These are phyloP conservation scores for Aspergillus sp. DNA, from an alignment of 2,329 filamentous ascomycete species.

Conservation along the genomic window DNA sequence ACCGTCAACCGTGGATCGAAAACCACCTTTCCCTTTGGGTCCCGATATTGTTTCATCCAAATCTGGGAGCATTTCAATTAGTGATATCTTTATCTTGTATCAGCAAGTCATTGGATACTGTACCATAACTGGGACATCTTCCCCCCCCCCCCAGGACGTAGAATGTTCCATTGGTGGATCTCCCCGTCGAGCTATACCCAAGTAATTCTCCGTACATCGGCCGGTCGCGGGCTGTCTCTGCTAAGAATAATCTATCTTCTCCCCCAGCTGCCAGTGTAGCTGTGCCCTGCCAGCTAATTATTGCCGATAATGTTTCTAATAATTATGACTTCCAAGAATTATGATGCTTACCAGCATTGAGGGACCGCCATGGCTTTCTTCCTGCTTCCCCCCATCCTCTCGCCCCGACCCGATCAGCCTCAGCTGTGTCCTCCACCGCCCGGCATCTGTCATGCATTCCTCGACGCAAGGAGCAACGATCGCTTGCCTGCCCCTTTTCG, in stretches of 20 bases:
- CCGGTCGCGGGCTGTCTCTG: background rate
- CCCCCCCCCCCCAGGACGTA: background rate
- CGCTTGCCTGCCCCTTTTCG: slow-evolving; percentile 19
- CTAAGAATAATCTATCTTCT: background rate
- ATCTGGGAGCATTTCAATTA: no score
- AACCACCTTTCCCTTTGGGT: no score
- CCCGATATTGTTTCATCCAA: no score
- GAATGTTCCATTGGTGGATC: slow-evolving; percentile 4
- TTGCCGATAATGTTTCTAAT: background rate
- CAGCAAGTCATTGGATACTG: background rate
- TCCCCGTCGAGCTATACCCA: background rate
- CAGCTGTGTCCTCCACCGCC: slow-evolving; percentile 10
- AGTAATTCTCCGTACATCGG: background rate
- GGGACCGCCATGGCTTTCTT: background rate
- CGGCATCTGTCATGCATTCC: slow-evolving; percentile 22
- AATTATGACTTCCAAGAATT: background rate
- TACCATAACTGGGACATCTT: background rate
- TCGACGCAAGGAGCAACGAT: slow-evolving; percentile 18
- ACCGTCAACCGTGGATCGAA: no score
- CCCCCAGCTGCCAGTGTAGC: background rate
- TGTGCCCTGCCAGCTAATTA: background rate
- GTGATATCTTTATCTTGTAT: no score
- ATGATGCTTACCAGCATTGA: background rate
- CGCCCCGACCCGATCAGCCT: slow-evolving; percentile 2
- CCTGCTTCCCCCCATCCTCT: background rate